These are phyloP conservation scores for Penicillium chermesinum DNA, from an alignment of 495 filamentous ascomycete species.

Conservation along the genomic window DNA sequence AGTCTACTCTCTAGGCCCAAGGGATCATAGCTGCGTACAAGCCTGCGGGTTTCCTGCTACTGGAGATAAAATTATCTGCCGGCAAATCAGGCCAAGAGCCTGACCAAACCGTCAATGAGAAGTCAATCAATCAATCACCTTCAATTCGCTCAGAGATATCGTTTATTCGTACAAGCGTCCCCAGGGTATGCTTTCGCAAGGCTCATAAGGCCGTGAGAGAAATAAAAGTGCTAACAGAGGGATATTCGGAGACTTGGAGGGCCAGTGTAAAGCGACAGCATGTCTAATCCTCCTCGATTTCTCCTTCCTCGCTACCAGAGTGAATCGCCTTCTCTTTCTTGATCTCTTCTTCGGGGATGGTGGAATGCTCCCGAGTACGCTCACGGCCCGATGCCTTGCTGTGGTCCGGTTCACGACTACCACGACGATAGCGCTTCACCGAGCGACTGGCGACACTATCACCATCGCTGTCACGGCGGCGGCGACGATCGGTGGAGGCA, in stretches of 20 bases:
- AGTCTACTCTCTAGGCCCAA: too few species aligned
- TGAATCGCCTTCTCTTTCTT: slow-evolving; percentile 62
- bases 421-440: slow-evolving; percentile 40
- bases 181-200: too few species aligned
- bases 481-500: slow-evolving; percentile 46
- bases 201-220: too few species aligned
- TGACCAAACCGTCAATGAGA: too few species aligned
- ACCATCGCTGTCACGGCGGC: slow-evolving; percentile 67
- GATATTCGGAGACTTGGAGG: background rate
- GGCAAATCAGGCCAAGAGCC: too few species aligned
- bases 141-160: too few species aligned
- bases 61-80: too few species aligned
- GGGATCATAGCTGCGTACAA: too few species aligned
- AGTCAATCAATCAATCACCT: too few species aligned
- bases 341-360: slow-evolving; percentile 33
- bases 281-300: slow-evolving; percentile 89
- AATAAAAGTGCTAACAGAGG: background rate
- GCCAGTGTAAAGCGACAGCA: background rate
- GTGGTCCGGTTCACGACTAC: slow-evolving; percentile 41
- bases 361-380: slow-evolving; percentile 53
- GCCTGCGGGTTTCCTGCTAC: too few species aligned
- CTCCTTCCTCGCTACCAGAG: slow-evolving; percentile 93
- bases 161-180: too few species aligned
- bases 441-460: slow-evolving; percentile 64
- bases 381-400: slow-evolving; percentile 61